Evolutionary conservation across 768 basidiomycete genomes (phyloP).

Genomic region (Boletales sp.): DNA sequence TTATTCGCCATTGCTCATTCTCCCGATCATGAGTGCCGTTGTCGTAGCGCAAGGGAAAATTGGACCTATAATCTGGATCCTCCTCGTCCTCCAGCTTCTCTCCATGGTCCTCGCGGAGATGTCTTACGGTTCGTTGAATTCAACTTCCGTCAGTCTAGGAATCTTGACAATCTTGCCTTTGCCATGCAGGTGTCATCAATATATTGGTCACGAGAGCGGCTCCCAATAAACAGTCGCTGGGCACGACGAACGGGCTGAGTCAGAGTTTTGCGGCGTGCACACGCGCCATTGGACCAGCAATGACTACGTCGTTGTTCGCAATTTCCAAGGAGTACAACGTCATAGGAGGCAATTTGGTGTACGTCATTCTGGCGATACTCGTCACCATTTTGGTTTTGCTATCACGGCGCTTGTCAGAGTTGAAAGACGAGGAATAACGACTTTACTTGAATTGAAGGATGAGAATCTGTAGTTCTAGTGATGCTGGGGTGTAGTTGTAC

Average conservation of each 20-base stretch:
- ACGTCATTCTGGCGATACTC: conserved; percentile 38
- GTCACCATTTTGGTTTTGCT: conserved; percentile 17
- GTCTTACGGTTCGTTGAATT: conserved; percentile 35
- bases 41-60: conserved; percentile 31
- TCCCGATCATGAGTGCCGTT: conserved; percentile 42
- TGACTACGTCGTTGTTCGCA: conserved; percentile 50
- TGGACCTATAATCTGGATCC: conserved; percentile 33
- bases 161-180: background rate
- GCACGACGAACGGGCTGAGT: conserved; percentile 54
- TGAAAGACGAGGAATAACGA: background rate
- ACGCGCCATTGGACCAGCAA: conserved; percentile 46
- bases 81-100: conserved; percentile 30
- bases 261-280: conserved; percentile 44
- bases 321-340: conserved; percentile 45
- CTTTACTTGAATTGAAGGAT: no score
- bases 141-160: background rate
- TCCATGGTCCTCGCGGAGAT: conserved; percentile 35
- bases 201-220: conserved; percentile 52
- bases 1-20: conserved; percentile 34
- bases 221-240: conserved; percentile 51
- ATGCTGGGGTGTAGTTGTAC: no score
- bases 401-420: conserved; percentile 7
- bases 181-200: conserved; percentile 41
- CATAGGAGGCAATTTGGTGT: conserved; percentile 49
- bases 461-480: no score